Evolutionary conservation across 2,329 filamentous ascomycete species (phyloP), one percentile per base, ranked within the genome.

Genomic region (Aspergillus uvarum): DNA sequence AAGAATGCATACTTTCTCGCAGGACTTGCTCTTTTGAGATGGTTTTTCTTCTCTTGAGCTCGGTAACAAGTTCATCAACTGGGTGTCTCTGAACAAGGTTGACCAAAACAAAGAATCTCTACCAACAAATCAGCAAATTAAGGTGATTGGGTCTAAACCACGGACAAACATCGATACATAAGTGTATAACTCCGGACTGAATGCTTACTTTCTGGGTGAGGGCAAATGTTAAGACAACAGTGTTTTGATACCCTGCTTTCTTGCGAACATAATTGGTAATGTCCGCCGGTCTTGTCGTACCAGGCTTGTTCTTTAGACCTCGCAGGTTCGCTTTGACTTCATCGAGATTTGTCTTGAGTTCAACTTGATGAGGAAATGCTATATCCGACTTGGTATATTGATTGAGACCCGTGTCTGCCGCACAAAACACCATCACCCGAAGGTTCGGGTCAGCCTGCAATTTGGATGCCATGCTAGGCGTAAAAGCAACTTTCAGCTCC

Each of bases 241-340:
- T 87, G 72, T 98, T 98, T 56, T 80, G 79, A 71, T 94, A 96
- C 48, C 83, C 82, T 19, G 82, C 71, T 11, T 87, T 85, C 64
- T 85, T 87, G 31, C 91, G 85, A 50, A 98, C 80, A 61, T 86
- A 83, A 65, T 85, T 81, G 7, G 95, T 99, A 63, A 99, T 89
- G 76, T 99, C 95, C 51, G 91, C 92, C 7, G 95, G 95, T 69
- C 92, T 88, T 47, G 95, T 99, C 49, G 95, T 96, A 22, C 95
- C 95, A 6, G 94, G 91, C 75, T 95, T 96, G 75, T 96, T 97
- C 78, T 99, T 99, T 63, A 99, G 78, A 4, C 95, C 95, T 67
- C 95, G 90, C 66, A 96, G 83, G 73, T 98, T 99, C n/a, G 90
- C 89, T 75, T 94, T 95, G 66, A 97, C 84, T 59, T 97, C 92